These are phyloP conservation scores for Zygnema cylindricum DNA, from an alignment of 139 green algal species.

Conservation along the genomic window DNA sequence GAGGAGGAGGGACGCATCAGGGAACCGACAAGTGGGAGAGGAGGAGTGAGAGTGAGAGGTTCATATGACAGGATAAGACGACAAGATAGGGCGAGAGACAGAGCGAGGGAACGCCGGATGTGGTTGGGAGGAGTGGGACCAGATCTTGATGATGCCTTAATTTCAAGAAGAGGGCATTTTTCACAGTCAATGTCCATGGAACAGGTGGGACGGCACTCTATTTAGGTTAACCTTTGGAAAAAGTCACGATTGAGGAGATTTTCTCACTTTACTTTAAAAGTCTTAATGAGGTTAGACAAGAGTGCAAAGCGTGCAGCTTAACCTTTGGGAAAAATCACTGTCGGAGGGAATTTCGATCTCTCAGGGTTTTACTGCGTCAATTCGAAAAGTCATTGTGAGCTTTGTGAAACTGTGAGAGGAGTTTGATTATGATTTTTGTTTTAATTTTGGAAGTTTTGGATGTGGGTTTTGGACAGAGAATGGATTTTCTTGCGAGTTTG, in stretches of 20 bases:
- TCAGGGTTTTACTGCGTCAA: too few species aligned
- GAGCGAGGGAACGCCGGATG: neutral
- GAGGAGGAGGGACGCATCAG: neutral
- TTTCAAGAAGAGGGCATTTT: neutral
- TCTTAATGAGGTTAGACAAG: too few species aligned
- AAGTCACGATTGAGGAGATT: too few species aligned
- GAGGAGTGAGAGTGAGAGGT: neutral
- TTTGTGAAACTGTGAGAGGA: too few species aligned
- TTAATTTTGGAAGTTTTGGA: neutral
- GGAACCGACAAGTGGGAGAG: neutral
- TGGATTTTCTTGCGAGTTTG: constrained; percentile 15
- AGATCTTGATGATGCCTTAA: neutral
- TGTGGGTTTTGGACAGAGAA: neutral
- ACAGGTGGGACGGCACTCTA: too few species aligned
- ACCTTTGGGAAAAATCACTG: too few species aligned
- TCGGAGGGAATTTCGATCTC: too few species aligned
- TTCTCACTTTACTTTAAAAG: too few species aligned
- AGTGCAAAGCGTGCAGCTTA: too few species aligned
- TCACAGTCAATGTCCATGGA: neutral
- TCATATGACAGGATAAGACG: neutral
- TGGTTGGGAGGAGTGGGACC: neutral
- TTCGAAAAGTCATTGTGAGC: too few species aligned
- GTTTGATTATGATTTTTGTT: too few species aligned
- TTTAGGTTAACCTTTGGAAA: too few species aligned
- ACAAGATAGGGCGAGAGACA: neutral